phyloP scores from a whole-genome alignment of 768 basidiomycete species.

The Psilocybe cubensis region DNA sequence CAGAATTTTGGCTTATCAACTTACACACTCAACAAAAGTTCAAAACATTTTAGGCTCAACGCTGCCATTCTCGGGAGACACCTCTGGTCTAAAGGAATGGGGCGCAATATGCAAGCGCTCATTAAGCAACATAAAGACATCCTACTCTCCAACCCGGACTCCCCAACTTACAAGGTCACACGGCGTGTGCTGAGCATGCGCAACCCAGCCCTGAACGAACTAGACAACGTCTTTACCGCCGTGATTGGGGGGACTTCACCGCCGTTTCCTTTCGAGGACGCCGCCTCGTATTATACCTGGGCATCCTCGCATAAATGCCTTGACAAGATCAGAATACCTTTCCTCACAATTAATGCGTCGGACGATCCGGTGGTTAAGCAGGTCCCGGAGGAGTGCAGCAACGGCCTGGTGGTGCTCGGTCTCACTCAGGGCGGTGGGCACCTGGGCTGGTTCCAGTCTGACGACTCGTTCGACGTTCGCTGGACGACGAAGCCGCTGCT shows the following conservation, averaged over 20 bases:
- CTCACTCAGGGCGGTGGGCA: constrained; percentile 74
- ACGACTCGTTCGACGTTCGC: constrained; percentile 41
- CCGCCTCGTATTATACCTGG: constrained; percentile 50
- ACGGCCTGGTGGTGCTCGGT: constrained; percentile 59
- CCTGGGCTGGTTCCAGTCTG: constrained; percentile 79
- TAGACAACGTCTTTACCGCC: constrained; percentile 67
- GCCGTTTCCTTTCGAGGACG: constrained; percentile 46
- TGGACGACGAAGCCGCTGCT: constrained; percentile 73
- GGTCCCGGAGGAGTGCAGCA: constrained; percentile 58
- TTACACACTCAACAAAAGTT: not conserved
- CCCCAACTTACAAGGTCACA: constrained; percentile 50
- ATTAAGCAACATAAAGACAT: constrained; percentile 52
- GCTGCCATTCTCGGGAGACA: constrained; percentile 56
- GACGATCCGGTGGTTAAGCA: constrained; percentile 77
- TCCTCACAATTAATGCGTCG: constrained; percentile 71
- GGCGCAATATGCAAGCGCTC: constrained; percentile 65
- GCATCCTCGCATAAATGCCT: constrained; percentile 65
- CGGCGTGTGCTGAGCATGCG: constrained; percentile 46
- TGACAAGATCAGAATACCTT: constrained; percentile 65
- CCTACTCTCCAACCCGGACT: constrained; percentile 53
- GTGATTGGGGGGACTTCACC: constrained; percentile 69
- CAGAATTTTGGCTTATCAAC: not conserved
- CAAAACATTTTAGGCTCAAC: constrained; percentile 57
- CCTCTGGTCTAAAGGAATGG: constrained; percentile 82
- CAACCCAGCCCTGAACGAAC: constrained; percentile 56